phyloP scores from a whole-genome alignment of 352 stramenopile genomes.

The Phytophthora cajani region DNA sequence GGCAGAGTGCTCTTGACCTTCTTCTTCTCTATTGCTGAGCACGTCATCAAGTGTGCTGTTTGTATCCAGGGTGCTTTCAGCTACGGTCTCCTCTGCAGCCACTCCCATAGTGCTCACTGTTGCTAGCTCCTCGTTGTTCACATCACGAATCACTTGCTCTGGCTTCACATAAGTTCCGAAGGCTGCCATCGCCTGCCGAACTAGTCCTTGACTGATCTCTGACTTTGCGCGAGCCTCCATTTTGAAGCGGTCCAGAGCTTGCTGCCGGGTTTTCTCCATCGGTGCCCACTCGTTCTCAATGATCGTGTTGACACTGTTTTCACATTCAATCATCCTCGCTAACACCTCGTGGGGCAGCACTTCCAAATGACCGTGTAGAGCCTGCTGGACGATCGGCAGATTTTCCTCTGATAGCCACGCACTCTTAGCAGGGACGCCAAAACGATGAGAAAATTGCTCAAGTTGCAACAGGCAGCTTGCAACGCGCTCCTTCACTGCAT shows the following conservation, averaged over 20 bases:
- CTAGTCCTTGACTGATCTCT: conserved; percentile 51
- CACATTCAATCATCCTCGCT: conserved; percentile 60
- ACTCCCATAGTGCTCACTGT: neutral
- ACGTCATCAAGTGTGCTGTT: neutral
- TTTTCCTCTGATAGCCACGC: conserved; percentile 52
- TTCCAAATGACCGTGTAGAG: conserved; percentile 67
- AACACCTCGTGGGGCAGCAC: conserved; percentile 61
- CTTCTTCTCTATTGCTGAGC: neutral
- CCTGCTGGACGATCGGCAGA: conserved; percentile 57
- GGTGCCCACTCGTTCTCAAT: conserved; percentile 69
- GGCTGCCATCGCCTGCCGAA: conserved; percentile 56
- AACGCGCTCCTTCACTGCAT: conserved; percentile 47
- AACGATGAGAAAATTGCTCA: conserved; percentile 51
- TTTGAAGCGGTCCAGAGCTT: conserved; percentile 55
- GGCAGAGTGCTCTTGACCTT: neutral
- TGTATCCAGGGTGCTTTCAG: conserved; percentile 3
- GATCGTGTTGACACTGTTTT: conserved; percentile 49
- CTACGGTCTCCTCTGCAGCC: neutral
- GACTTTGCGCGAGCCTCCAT: conserved; percentile 40
- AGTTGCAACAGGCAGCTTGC: conserved; percentile 46
- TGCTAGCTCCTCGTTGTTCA: neutral
- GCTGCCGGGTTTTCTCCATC: conserved; percentile 54
- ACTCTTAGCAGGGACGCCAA: conserved; percentile 51
- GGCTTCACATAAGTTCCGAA: conserved; percentile 9
- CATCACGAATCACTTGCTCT: neutral